Evolutionary conservation across 176 grass and related monocot genomes (phyloP), one percentile per base, ranked within the genome.

Genomic region (Rhynchospora breviuscula): DNA sequence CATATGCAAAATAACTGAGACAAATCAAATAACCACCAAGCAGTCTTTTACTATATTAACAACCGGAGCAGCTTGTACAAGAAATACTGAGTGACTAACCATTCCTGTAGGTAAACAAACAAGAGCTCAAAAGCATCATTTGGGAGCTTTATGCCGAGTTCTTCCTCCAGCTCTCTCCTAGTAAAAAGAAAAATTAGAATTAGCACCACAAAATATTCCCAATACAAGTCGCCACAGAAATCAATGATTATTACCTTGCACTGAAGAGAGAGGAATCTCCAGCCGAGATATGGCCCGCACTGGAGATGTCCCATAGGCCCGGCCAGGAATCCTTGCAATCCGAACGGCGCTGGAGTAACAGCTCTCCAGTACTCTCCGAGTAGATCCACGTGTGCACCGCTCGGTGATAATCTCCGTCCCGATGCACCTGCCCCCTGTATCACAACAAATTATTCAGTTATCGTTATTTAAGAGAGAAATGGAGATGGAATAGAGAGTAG

Each of bases 291-390:
- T 98, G 95, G 10, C 92, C 95, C 1, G 92, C 89, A 85, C 90
- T 94, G 64, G 95, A 98, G 81, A 93, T 91, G 64, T 98, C 95
- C 95, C 95, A 98, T 83, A 75, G 86, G 10, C 89, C 92, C 11
- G 95, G 95, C 95, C 95, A 98, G 54, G 95, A 94, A 75, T 93
- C 95, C 90, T 94, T 98, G 84, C 95, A 91, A 67, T 92, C 94
- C 49, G 92, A 85, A 43, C 95, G 90, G 67, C 86, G 88, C 87
- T 98, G 95, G 35, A 98, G 74, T 48, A 98, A 88, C 49, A 98
- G 89, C 87, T 94, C 95, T 60, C 91, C 65, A 29, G 95, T 98
- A 83, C 84, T 93, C 90, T 94, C 95, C 23, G 85, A 79, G 87
- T 95, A 95, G 80, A 98, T 95, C 92, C 92, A 98, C 45, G 93